Evolutionary conservation across 73 alveolate species (phyloP), one percentile per base, ranked within the genome.

Genomic region (Paramecium bursaria): DNA sequence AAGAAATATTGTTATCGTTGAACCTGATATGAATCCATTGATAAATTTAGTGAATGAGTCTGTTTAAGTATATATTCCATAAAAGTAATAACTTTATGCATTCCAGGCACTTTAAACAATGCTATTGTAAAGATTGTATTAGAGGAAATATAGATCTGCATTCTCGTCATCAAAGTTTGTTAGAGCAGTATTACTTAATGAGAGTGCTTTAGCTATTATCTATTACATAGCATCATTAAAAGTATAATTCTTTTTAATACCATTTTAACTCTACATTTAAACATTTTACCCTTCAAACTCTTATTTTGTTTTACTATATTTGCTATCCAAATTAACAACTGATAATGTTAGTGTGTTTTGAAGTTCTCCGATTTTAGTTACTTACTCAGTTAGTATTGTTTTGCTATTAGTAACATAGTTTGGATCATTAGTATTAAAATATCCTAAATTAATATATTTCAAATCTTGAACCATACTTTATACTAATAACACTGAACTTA

Each of bases 61-160:
- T 67, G 82, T n/a, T 4, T 21, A 15, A 7, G 60, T 25, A 7
- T 15, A 19, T 11, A 31, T 42, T 39, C 44, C 44, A 13, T 67
- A 67, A 67, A 17, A 67, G 7, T 67, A 67, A 42, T 67, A 67
- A 15, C 22, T n/a, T 42, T 67, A 67, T 6, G 82, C 26, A n/a
- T n/a, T n/a, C n/a, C n/a, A n/a, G 22, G 44, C 3, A 39, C 33
- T 42, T 33, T 33, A 19, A 6, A 25, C 30, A 39, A 35, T 0
- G n/a, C 30, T 47, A 42, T 67, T 67, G n/a, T 33, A 67, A 7
- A 57, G 44, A 67, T 67, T 67, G 44, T n/a, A 67, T 42, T 67
- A 42, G 44, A 35, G 44, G 13, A 25, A 67, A 27, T 31, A 67
- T 42, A 67, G 5, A 15, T 31, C 21, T 7, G 82, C 46, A 19